Evolutionary conservation across 208 protist species (phyloP), one percentile per base, ranked within the genome.

Genomic region (Herpetomonas samuelpessoai): DNA sequence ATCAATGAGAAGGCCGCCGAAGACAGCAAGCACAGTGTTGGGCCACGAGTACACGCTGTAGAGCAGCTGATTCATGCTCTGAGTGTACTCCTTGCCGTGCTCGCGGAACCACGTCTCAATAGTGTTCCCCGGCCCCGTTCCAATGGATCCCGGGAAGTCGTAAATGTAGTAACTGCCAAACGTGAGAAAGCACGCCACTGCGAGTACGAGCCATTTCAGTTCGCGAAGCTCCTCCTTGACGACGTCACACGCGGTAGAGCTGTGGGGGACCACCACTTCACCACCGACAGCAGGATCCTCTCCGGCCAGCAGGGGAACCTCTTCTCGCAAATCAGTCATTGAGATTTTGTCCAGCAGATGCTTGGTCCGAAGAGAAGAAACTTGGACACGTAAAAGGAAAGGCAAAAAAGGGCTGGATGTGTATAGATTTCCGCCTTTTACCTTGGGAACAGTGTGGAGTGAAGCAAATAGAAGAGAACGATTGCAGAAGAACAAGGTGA

Each of bases 1-100:
- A 71, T 97, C 91, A 51, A 97, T 96, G 18, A 97, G 63, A 24
- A 95, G 73, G 29, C 89, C 93, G 7, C 91, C 89, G 24, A 95
- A 71, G 21, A 95, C 73, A 2, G 84, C 74, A 19, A 97, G 82
- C 1, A 93, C 71, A 1, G 88, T 97, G 69, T 97, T 97, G 1
- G 89, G 93, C 79, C 88, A 97, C 48, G 89, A 94, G 65, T 97
- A 97, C 27, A 96, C 88, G 45, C 91, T 93, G 65, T 96, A 97
- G 6, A 97, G 66, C 53, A 83, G 67, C 61, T 92, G 90, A 65
- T 93, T 93, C 90, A 92, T 95, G 30, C 75, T 67, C 47, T 92
- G 81, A 41, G 78, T 93, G 70, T 89, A 95, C 18, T 16, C 47
- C 56, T 80, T 65, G 3, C 71, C 71, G 14, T 80, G 68, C 0